Evolutionary conservation across 495 filamentous ascomycete species (phyloP).

Genomic region (Talaromyces stipitatus): DNA sequence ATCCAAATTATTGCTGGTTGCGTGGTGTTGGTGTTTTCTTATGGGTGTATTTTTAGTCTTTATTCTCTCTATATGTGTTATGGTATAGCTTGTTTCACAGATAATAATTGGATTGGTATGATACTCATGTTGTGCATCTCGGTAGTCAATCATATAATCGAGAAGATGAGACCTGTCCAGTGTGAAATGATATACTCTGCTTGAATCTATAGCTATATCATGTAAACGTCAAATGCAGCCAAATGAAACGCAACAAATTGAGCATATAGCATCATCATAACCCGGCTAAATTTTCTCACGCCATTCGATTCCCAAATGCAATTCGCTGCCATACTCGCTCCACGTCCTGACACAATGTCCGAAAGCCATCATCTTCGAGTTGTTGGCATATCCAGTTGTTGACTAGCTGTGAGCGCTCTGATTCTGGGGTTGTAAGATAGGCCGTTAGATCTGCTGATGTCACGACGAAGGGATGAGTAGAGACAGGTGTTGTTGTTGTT

Average conservation of each 20-base stretch:
- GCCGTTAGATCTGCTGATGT: conserved; percentile 23
- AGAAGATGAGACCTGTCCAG: neutral
- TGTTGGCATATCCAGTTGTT: conserved; percentile 38
- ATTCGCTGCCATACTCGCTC: conserved; percentile 38
- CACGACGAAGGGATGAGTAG: neutral
- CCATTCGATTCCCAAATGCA: conserved; percentile 21
- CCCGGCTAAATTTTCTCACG: neutral
- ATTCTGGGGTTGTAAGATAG: conserved; percentile 24
- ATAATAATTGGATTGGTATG: too few species aligned
- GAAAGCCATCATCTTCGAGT: conserved; percentile 37
- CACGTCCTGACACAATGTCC: conserved; percentile 34
- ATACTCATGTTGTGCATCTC: neutral
- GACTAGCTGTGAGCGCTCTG: conserved; percentile 26
- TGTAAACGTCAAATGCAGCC: neutral
- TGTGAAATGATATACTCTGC: neutral
- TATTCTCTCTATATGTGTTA: neutral
- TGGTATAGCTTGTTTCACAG: too few species aligned
- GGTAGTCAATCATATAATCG: neutral
- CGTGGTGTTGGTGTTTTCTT: neutral
- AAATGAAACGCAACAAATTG: neutral
- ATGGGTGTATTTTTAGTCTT: neutral
- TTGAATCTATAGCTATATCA: neutral
- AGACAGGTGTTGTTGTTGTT: conserved; percentile 10
- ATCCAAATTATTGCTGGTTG: neutral
- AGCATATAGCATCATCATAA: neutral